These are phyloP conservation scores for Xylaria sp. DNA, from an alignment of 2,329 filamentous ascomycete species.

Conservation along the genomic window DNA sequence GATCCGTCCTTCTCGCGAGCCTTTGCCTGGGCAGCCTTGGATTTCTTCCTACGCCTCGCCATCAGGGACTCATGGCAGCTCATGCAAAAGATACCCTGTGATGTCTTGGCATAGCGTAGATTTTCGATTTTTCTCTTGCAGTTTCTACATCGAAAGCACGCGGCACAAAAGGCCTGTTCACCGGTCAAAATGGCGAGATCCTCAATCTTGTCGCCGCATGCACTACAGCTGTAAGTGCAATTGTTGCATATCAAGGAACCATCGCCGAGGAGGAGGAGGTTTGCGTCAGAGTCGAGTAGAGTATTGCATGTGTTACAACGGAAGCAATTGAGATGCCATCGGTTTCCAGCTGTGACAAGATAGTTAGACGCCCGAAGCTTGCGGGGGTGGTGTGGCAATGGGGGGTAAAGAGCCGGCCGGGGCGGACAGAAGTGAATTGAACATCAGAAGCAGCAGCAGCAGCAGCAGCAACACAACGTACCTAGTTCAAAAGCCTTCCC, in stretches of 20 bases:
- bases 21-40: conserved; percentile 73
- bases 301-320: conserved; percentile 96
- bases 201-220: conserved; percentile 97
- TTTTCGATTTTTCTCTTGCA: conserved; percentile 99
- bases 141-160: conserved; percentile 96
- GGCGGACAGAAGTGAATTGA: conserved; percentile 2
- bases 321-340: conserved; percentile 99
- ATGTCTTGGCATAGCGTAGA: conserved; percentile 94
- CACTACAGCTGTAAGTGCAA: conserved; percentile 98
- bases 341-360: conserved; percentile 77
- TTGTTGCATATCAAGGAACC: conserved; percentile 99
- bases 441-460: background rate
- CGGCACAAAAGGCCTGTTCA: conserved; percentile 97
- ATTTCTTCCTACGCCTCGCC: conserved; percentile 89
- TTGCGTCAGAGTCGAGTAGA: conserved; percentile 96
- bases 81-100: conserved; percentile 99
- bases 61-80: conserved; percentile 97
- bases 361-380: conserved; percentile 41
- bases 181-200: conserved; percentile 97
- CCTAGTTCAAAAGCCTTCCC: conserved; percentile 98
- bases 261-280: conserved; percentile 94
- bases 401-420: background rate
- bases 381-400: background rate
- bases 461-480: conserved; percentile 56
- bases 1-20: conserved; percentile 70